Percentiles rank a stretch among this genome's conserved stretches.
Evolutionary conservation across 1,284 basidiomycete genomes (phyloP).

Genomic region (Agaricales sp.): DNA sequence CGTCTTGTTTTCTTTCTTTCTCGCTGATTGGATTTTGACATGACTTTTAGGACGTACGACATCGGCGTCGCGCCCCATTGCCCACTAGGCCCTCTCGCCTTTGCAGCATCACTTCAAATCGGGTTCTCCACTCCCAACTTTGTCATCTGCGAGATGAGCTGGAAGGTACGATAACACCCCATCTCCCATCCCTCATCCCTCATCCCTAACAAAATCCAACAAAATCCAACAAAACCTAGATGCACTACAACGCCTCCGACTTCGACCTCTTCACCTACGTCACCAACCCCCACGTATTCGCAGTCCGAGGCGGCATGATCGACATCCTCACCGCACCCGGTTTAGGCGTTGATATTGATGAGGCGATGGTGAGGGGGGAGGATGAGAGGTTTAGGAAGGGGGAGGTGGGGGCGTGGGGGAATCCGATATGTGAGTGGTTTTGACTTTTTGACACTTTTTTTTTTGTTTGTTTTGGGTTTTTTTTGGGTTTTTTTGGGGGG

Average conservation of each 20-base stretch:
- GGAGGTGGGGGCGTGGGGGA: slow-evolving; percentile 40
- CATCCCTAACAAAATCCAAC: not conserved
- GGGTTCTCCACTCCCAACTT: slow-evolving; percentile 46
- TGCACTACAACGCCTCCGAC: slow-evolving; percentile 57
- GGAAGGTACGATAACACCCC: slow-evolving; percentile 30
- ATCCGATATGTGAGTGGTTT: slow-evolving; percentile 36
- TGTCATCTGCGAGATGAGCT: slow-evolving; percentile 60
- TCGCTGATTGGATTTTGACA: too few species aligned
- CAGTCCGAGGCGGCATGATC: slow-evolving; percentile 51
- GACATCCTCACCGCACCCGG: slow-evolving; percentile 44
- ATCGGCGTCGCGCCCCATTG: slow-evolving; percentile 55
- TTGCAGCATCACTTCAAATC: slow-evolving; percentile 61
- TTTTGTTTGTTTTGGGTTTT: too few species aligned
- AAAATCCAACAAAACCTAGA: too few species aligned
- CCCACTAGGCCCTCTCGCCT: slow-evolving; percentile 60
- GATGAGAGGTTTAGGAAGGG: slow-evolving; percentile 28
- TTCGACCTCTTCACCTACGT: slow-evolving; percentile 66
- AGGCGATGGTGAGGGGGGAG: slow-evolving; percentile 46
- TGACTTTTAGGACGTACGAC: slow-evolving; percentile 37
- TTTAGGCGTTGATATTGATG: slow-evolving; percentile 62
- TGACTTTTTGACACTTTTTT: not conserved
- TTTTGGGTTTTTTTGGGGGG: too few species aligned
- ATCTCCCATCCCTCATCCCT: not conserved
- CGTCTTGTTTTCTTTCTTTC: too few species aligned
- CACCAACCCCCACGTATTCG: slow-evolving; percentile 45